Evolutionary conservation across 352 stramenopile species (phyloP), one percentile per base, ranked within the genome.

Genomic region (Peronospora belbahrii): DNA sequence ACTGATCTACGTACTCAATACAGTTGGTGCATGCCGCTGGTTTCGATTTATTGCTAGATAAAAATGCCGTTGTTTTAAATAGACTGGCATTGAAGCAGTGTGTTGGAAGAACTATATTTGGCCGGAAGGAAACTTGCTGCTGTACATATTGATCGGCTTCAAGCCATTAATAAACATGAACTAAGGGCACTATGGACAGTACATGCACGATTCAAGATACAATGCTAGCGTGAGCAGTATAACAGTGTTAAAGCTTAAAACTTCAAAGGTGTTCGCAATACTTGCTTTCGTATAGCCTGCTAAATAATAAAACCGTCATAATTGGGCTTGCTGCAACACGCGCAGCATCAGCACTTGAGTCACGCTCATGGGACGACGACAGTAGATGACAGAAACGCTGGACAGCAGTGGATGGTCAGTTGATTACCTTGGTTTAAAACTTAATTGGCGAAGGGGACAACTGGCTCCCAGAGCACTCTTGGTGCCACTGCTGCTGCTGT

Each of bases 291-390:
- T 39, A 10, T 39, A 39, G 5, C 18, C 36, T 32, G 36, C 36
- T 42, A 52, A 45, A 52, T 52, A 52, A 43, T 41, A 35, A 33
- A 37, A 9, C 11, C 43, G 13, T 42, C 19, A 30, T 42, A 19
- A 17, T 28, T 19, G 18, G 36, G 22, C 36, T 32, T n/a, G 11
- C 11, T 10, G 32, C 15, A n/a, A 9, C 27, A 32, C 27, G n/a
- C 8, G n/a, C 5, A 42, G 19, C 18, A 11, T 11, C 19, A 10
- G 17, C 8, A 14, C 6, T 38, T 20, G 11, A 4, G 24, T 9
- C 17, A 9, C 23, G n/a, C n/a, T 24, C 2, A 49, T 13, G 24
- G 14, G 6, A 32, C 4, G 9, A 6, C 36, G 20, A 39, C 42
- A 39, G 31, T 15, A 15, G 34, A 15, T 17, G 11, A 41, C 19